Evolutionary conservation across 2,329 filamentous ascomycete species (phyloP).

Genomic region (Aspergillus awamori): DNA sequence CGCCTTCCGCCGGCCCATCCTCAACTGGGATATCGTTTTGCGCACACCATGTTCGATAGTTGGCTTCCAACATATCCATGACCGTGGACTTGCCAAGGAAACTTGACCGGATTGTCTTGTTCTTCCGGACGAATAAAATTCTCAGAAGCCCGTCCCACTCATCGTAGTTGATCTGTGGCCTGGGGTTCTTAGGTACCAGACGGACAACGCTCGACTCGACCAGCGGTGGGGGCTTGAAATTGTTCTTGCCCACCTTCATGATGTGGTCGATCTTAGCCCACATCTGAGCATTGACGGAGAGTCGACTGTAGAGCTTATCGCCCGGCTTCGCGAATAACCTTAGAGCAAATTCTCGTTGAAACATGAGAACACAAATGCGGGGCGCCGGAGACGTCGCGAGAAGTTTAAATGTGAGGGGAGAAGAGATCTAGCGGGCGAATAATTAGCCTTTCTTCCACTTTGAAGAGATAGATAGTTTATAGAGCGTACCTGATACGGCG

Average conservation of each 20-base stretch:
- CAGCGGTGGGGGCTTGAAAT: constrained; percentile 91
- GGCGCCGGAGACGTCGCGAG: constrained; percentile 80
- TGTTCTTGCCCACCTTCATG: constrained; percentile 94
- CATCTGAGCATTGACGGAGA: constrained; percentile 92
- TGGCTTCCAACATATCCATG: constrained; percentile 78
- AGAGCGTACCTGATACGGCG: constrained; percentile 63
- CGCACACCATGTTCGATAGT: constrained; percentile 88
- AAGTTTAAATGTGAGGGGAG: constrained; percentile 87
- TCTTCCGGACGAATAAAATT: constrained; percentile 83
- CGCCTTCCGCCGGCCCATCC: constrained; percentile 56
- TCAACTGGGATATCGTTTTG: constrained; percentile 80
- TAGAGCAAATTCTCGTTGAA: constrained; percentile 88
- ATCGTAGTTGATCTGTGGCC: constrained; percentile 87
- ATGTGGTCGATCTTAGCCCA: constrained; percentile 73
- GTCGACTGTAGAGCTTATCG: constrained; percentile 85
- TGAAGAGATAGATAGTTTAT: constrained; percentile 1
- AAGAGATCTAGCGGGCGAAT: constrained; percentile 67
- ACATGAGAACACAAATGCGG: constrained; percentile 83
- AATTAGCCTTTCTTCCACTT: constrained; percentile 10
- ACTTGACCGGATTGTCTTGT: constrained; percentile 81
- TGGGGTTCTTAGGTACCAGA: constrained; percentile 81
- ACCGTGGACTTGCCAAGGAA: constrained; percentile 82
- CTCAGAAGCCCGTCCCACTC: constrained; percentile 92
- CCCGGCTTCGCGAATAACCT: constrained; percentile 84
- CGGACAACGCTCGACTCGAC: constrained; percentile 91